A percentile compares a stretch with the other conserved stretches of the same genome.
Evolutionary conservation across 305 asterid genomes (phyloP).

Genomic region (Petunia hybrid): DNA sequence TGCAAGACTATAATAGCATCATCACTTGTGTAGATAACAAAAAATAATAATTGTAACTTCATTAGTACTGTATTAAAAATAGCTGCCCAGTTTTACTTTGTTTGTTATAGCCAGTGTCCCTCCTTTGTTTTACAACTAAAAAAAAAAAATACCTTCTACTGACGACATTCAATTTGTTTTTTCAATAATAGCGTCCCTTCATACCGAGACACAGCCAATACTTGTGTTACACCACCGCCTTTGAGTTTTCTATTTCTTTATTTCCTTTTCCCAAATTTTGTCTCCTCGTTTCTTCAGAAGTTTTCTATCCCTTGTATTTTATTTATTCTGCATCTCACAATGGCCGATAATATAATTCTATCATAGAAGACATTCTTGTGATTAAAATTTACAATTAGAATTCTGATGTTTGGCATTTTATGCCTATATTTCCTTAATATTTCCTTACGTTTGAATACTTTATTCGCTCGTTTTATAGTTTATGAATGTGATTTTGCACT

Average conservation of each 20-base stretch:
- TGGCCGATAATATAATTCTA: no score
- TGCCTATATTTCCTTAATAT: no score
- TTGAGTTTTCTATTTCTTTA: not conserved
- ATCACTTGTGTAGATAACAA: not conserved
- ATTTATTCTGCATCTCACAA: no score
- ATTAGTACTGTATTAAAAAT: not conserved
- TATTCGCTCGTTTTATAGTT: no score
- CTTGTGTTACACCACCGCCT: not conserved
- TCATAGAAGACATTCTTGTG: not conserved
- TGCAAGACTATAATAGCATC: not conserved
- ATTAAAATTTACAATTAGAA: not conserved
- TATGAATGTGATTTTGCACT: no score
- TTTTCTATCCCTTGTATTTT: slow-evolving; percentile 4
- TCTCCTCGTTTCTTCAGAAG: not conserved
- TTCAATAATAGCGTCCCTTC: not conserved
- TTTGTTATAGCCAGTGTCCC: not conserved
- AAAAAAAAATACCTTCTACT: not conserved
- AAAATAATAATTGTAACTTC: not conserved
- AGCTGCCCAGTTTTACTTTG: not conserved
- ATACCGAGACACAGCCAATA: not conserved
- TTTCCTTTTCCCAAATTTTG: not conserved
- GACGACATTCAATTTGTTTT: slow-evolving; percentile 9
- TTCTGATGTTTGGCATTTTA: no score
- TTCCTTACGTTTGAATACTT: no score
- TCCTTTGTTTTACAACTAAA: not conserved